Conservation (phyloP, 108 stramenopile species). For the Stephanodiscus triporus region DNA sequence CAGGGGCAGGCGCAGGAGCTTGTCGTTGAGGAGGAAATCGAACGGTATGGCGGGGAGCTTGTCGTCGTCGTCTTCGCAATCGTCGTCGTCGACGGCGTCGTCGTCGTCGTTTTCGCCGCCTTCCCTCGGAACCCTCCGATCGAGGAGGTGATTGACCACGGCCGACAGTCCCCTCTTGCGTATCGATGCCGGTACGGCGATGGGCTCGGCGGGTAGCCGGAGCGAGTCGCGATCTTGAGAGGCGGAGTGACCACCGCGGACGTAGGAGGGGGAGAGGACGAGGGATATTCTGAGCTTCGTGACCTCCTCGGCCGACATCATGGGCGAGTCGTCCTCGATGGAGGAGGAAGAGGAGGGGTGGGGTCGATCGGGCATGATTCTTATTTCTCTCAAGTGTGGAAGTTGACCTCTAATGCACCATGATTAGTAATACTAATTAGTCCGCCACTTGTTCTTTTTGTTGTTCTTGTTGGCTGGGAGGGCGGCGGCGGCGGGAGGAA, state of each 20-base stretch:
- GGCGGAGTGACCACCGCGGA: not conserved
- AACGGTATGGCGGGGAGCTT: constrained; percentile 65
- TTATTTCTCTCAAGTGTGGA: not conserved
- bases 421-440: no score
- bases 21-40: constrained; percentile 78
- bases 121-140: constrained; percentile 34
- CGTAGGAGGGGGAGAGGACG: constrained; percentile 27
- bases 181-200: constrained; percentile 77
- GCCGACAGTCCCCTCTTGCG: constrained; percentile 81
- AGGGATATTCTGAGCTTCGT: constrained; percentile 41
- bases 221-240: constrained; percentile 25
- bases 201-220: constrained; percentile 72
- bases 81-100: constrained; percentile 41
- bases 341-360: constrained; percentile 6
- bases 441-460: no score
- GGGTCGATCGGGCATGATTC: constrained; percentile 1
- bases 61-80: constrained; percentile 36
- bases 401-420: not conserved
- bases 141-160: constrained; percentile 63
- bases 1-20: constrained; percentile 69
- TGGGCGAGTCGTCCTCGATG: constrained; percentile 10
- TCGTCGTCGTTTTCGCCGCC: constrained; percentile 45
- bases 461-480: not conserved
- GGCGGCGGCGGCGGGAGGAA: not conserved
- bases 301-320: not conserved